phyloP scores from a whole-genome alignment of 768 basidiomycete genomes.

The Mycena maculata region DNA sequence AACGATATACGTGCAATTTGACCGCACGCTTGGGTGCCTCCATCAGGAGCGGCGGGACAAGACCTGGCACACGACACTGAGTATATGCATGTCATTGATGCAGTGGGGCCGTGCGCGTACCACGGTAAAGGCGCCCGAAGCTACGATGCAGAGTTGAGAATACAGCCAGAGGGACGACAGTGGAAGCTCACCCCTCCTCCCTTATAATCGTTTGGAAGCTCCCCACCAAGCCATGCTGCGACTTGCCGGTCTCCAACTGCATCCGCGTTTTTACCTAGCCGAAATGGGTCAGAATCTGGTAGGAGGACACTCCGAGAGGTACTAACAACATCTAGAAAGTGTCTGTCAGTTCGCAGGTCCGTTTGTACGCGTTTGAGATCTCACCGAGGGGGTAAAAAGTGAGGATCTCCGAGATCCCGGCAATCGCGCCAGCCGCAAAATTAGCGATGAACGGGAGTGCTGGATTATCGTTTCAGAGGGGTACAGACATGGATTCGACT shows the following conservation, averaged over 20 bases:
- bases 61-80: slow-evolving; percentile 58
- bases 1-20: slow-evolving; percentile 74
- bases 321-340: slow-evolving; percentile 83
- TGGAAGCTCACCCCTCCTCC: slow-evolving; percentile 83
- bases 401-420: slow-evolving; percentile 86
- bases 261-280: slow-evolving; percentile 95
- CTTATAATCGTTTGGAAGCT: slow-evolving; percentile 86
- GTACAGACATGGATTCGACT: too few species aligned
- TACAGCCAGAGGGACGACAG: slow-evolving; percentile 25
- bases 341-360: slow-evolving; percentile 2
- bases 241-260: slow-evolving; percentile 93
- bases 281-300: slow-evolving; percentile 2
- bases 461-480: slow-evolving; percentile 43
- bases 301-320: slow-evolving; percentile 6
- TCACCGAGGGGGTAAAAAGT: slow-evolving; percentile 92
- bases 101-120: slow-evolving; percentile 47
- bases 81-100: background rate
- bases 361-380: slow-evolving; percentile 38
- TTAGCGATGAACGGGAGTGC: slow-evolving; percentile 89
- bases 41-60: slow-evolving; percentile 93
- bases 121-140: slow-evolving; percentile 88
- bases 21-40: slow-evolving; percentile 99
- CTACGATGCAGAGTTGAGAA: slow-evolving; percentile 50
- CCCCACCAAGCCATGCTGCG: slow-evolving; percentile 80
- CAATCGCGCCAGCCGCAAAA: slow-evolving; percentile 96